Base-by-base conservation (phyloP, 371 early-diverging fungal species). In the Haplosporangium sp. region DNA sequence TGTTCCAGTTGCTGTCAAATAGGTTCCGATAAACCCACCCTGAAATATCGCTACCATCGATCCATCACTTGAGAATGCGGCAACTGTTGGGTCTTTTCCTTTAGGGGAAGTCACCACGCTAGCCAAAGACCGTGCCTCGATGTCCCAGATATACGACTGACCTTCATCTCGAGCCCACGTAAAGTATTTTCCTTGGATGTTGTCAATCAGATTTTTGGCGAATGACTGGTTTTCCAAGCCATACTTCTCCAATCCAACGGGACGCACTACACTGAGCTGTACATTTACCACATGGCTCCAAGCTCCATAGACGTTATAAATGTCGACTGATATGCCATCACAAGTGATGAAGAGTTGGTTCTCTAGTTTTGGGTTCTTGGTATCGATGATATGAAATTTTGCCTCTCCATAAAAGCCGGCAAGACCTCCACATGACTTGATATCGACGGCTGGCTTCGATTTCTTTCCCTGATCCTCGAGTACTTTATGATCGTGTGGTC, bases 261-360 rank as follows among this genome's bases (percentile, higher is more conserved):
- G 9, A 42, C 44, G 11, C 44, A 42, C 5, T 35, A 20, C 48
- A 20, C 60, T 20, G 47, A 65, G 61, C 42, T 59, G 40, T 27
- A 72, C 42, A n/a, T 47, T 61, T 37, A 17, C 42, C 17, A 65
- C 27, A 38, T 53, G 61, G 2, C 44, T 72, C 72, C 72, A 72
- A 5, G 35, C 11, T 52, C 20, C 39, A 27, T 65, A 34, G n/a
- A 61, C 61, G 20, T 65, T 35, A 39, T 65, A 72, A 10, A 72
- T 34, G 20, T 44, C 42, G 38, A 72, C 61, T n/a, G 72, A 65
- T 15, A 13, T 35, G 27, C 56, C 62, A 27, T 65, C 61, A 37
- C 72, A 65, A 4, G 72, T 55, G 47, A 72, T 61, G 55, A 65
- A 72, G 47, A 72, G 65, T 48, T 72, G 66, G 20, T 65, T 61